Evolutionary conservation across 345 rosid species (phyloP).

Genomic region (Sonneratia caseolaris): DNA sequence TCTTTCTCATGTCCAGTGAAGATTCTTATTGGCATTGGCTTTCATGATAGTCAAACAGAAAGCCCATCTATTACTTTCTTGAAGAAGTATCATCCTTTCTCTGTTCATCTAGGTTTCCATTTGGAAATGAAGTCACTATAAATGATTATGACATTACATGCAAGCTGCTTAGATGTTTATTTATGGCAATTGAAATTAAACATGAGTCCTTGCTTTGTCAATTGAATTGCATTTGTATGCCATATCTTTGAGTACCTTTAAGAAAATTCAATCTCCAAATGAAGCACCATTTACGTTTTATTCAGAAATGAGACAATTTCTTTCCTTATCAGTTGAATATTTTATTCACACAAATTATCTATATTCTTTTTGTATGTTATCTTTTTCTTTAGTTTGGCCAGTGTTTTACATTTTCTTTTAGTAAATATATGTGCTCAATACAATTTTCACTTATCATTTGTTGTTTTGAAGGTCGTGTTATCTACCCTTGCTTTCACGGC

Average conservation of each 20-base stretch:
- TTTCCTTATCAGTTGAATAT: not conserved
- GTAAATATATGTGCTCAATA: not conserved
- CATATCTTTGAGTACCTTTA: not conserved
- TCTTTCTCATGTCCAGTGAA: not conserved
- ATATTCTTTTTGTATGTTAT: not conserved
- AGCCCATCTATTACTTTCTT: not conserved
- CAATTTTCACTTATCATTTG: slow-evolving; percentile 7
- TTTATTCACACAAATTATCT: not conserved
- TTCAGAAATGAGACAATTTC: not conserved
- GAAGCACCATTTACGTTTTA: not conserved
- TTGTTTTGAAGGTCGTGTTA: slow-evolving; percentile 60
- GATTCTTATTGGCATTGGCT: not conserved
- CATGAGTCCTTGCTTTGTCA: not conserved
- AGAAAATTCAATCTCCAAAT: not conserved
- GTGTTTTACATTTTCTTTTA: not conserved
- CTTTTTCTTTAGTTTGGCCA: not conserved
- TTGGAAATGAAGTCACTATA: not conserved
- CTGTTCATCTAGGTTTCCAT: not conserved
- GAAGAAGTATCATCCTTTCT: not conserved
- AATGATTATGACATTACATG: not conserved
- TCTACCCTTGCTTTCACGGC: slow-evolving; percentile 94
- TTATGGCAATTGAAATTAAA: not conserved
- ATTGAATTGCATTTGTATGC: not conserved
- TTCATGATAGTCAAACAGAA: not conserved
- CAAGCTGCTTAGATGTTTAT: not conserved